Conservation (phyloP, 1,284 basidiomycete species). For the Taiwanofungus camphoratus region DNA sequence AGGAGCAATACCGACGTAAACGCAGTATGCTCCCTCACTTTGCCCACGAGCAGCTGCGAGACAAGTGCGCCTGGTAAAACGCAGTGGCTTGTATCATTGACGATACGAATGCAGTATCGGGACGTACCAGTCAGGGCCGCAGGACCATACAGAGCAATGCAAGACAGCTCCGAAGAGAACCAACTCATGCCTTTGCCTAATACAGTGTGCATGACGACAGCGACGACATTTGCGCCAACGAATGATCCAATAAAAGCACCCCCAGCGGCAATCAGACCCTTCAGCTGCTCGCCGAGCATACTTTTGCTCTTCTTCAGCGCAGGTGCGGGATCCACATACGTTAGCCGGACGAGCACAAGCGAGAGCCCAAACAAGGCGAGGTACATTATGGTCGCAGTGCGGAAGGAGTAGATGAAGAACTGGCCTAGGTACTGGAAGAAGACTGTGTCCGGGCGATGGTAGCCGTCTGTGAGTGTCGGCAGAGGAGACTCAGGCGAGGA, state of each 20-base stretch:
- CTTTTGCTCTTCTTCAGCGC: slow-evolving; percentile 31
- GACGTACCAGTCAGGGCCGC: slow-evolving; percentile 59
- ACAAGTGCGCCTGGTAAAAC: slow-evolving; percentile 43
- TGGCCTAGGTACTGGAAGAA: slow-evolving; percentile 73
- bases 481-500: slow-evolving; percentile 63
- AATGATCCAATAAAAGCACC: slow-evolving; percentile 54
- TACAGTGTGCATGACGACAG: slow-evolving; percentile 60
- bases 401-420: slow-evolving; percentile 73
- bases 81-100: too few relatives aligned
- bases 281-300: slow-evolving; percentile 34
- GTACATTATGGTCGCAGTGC: slow-evolving; percentile 70
- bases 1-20: slow-evolving; percentile 60
- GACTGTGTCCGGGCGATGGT: slow-evolving; percentile 58
- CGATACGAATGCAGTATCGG: slow-evolving; percentile 1
- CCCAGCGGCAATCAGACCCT: slow-evolving; percentile 38
- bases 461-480: slow-evolving; percentile 50
- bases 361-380: slow-evolving; percentile 43
- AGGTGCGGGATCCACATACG: slow-evolving; percentile 30
- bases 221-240: slow-evolving; percentile 66
- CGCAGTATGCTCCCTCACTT: slow-evolving; percentile 53
- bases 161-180: slow-evolving; percentile 74
- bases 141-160: slow-evolving; percentile 75
- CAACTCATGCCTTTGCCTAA: slow-evolving; percentile 72
- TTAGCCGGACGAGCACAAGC: slow-evolving; percentile 36
- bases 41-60: slow-evolving; percentile 49